These are phyloP conservation scores for Asterochloris sp. DNA, from an alignment of 139 green algal genomes.

Conservation along the genomic window DNA sequence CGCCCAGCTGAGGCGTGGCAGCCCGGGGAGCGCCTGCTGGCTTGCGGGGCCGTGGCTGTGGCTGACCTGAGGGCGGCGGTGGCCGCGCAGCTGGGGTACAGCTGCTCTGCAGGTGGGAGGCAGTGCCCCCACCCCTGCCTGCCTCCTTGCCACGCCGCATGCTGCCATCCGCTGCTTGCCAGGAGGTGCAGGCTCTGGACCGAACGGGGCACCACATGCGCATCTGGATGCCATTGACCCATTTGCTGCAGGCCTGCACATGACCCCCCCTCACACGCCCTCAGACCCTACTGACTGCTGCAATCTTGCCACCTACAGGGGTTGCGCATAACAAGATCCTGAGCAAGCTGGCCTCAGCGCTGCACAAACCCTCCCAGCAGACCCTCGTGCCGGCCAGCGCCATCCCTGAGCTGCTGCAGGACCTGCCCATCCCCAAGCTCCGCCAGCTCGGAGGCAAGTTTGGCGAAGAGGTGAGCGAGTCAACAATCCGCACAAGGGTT, in stretches of 20 bases:
- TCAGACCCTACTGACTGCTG: too few relatives aligned
- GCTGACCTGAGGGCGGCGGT: constrained; percentile 58
- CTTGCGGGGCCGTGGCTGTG: constrained; percentile 50
- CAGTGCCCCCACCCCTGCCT: background rate
- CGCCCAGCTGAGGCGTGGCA: constrained; percentile 42
- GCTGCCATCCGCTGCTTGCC: too few relatives aligned
- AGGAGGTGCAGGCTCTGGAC: too few relatives aligned
- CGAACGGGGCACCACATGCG: too few relatives aligned
- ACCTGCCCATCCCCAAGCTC: constrained; percentile 64
- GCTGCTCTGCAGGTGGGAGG: constrained; percentile 52
- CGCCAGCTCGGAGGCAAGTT: constrained; percentile 73
- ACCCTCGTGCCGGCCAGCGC: constrained; percentile 64
- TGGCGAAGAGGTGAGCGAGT: constrained; percentile 46
- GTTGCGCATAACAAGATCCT: constrained; percentile 82
- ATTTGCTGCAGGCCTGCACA: background rate
- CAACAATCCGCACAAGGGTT: too few relatives aligned
- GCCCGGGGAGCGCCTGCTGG: constrained; percentile 56
- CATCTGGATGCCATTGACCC: too few relatives aligned
- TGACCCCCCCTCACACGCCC: too few relatives aligned
- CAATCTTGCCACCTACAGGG: constrained; percentile 9
- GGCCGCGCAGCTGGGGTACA: constrained; percentile 67
- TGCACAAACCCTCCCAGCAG: constrained; percentile 86
- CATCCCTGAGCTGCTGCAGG: constrained; percentile 55
- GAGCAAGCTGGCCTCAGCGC: constrained; percentile 72
- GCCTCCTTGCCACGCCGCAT: background rate